These are phyloP conservation scores for Phytophthora cactorum DNA, from an alignment of 352 stramenopile genomes.

Conservation along the genomic window DNA sequence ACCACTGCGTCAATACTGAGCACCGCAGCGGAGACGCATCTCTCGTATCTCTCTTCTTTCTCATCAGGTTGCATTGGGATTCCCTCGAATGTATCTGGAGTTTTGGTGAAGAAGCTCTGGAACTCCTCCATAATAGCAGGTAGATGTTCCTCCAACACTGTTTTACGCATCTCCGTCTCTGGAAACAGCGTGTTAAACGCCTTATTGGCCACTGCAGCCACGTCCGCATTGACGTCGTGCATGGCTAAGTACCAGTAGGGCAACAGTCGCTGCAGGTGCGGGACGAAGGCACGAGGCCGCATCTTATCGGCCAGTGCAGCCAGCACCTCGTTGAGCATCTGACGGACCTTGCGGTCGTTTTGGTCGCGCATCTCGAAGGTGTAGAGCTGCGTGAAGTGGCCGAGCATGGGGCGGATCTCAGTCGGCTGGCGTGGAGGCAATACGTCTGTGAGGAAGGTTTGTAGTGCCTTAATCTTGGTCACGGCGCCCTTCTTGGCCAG, in stretches of 20 bases:
- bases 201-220: constrained; percentile 49
- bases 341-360: constrained; percentile 84
- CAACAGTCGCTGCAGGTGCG: constrained; percentile 73
- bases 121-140: constrained; percentile 65
- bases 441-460: constrained; percentile 63
- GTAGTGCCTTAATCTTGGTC: constrained; percentile 85
- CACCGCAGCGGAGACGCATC: constrained; percentile 68
- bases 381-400: constrained; percentile 82
- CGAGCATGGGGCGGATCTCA: constrained; percentile 74
- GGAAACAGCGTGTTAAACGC: constrained; percentile 66
- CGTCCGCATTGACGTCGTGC: constrained; percentile 75
- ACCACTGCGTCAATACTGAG: constrained; percentile 67
- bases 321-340: constrained; percentile 80
- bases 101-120: constrained; percentile 66
- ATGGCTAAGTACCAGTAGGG: constrained; percentile 85
- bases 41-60: constrained; percentile 76
- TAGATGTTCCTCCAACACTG: constrained; percentile 51
- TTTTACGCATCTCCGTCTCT: constrained; percentile 34
- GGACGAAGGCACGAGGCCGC: constrained; percentile 69
- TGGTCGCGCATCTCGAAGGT: constrained; percentile 83
- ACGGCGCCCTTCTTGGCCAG: constrained; percentile 82
- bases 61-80: constrained; percentile 67
- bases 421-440: constrained; percentile 62
- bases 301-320: constrained; percentile 62
- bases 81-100: constrained; percentile 64